Conservation (phyloP, 2,329 filamentous ascomycete genomes). For the Aspergillus tubingensis region DNA sequence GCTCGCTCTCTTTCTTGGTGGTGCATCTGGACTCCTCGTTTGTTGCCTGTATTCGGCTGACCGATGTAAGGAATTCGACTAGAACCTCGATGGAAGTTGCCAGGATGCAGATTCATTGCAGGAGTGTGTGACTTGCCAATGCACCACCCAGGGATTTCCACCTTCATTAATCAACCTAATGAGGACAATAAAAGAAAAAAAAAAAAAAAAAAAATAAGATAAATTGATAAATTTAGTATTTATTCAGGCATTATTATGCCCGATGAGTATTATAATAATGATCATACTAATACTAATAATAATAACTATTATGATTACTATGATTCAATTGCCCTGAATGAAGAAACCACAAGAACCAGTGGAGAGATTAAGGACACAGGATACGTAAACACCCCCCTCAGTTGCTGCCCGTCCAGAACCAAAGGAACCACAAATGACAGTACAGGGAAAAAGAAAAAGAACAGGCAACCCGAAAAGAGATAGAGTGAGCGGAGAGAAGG, state of each 20-base stretch:
- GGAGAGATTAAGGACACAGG: background rate
- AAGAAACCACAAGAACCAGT: background rate
- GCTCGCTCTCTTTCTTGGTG: background rate
- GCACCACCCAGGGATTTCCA: no score
- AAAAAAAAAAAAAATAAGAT: no score
- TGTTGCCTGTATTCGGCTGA: constrained; percentile 5
- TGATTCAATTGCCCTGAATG: no score
- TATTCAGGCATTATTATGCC: background rate
- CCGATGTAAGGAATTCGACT: constrained; percentile 15
- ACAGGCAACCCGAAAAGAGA: constrained; percentile 2
- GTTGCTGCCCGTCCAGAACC: background rate
- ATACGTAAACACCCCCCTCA: no score
- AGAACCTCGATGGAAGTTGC: constrained; percentile 13
- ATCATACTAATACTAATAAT: background rate
- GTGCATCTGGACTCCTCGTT: background rate
- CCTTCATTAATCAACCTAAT: no score
- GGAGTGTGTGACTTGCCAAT: no score
- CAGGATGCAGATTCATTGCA: no score
- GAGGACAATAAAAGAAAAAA: no score
- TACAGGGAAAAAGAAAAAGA: background rate
- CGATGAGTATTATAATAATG: background rate
- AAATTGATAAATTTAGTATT: no score
- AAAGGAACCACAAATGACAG: background rate
- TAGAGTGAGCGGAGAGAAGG: constrained; percentile 15
- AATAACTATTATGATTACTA: no score